Percentiles rank a stretch among this genome's conserved stretches.
These are phyloP conservation scores for Boletus sensibilis DNA, from an alignment of 768 basidiomycete species.

Conservation along the genomic window DNA sequence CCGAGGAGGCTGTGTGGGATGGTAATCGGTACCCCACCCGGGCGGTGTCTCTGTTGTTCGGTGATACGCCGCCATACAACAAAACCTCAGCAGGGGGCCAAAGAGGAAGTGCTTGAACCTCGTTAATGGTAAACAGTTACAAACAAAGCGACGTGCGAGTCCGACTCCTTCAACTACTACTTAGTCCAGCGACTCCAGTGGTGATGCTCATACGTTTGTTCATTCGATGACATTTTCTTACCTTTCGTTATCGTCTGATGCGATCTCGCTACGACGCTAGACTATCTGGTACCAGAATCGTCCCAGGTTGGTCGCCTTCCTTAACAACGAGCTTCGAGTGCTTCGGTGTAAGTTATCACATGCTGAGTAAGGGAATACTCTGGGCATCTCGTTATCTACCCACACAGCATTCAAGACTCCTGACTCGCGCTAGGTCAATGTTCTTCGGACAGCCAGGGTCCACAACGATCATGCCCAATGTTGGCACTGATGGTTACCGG, in stretches of 20 bases:
- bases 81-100: neutral
- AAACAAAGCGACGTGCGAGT: no score
- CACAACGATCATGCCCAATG: neutral
- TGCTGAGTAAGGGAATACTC: no score
- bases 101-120: no score
- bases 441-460: neutral
- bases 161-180: no score
- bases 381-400: neutral
- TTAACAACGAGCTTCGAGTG: neutral
- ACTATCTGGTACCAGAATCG: neutral
- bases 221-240: neutral
- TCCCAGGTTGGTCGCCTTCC: neutral
- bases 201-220: neutral
- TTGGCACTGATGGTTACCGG: neutral
- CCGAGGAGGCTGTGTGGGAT: constrained; percentile 30
- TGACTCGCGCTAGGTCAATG: neutral
- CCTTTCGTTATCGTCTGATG: neutral
- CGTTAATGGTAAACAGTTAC: no score
- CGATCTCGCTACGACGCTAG: neutral
- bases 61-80: constrained; percentile 20
- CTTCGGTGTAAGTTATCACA: no score
- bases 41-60: constrained; percentile 6
- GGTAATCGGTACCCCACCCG: constrained; percentile 28
- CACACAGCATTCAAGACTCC: neutral
- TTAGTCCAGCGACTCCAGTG: no score